Base-by-base conservation (phyloP, 345 rosid genomes). In the Cardamine chenopodiifolia region DNA sequence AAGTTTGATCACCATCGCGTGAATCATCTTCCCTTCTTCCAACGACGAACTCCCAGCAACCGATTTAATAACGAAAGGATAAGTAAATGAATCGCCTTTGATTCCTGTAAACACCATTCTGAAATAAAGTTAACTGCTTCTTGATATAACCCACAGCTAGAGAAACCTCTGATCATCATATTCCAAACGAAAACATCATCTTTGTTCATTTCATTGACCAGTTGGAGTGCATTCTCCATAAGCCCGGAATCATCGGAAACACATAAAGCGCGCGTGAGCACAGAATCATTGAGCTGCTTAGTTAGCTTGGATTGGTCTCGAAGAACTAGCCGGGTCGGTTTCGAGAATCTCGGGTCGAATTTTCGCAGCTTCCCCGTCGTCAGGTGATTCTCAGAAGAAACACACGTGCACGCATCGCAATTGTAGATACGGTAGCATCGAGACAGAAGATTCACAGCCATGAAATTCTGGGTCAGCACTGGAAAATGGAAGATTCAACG, bases 31-130 rank as follows among this genome's bases (percentile, higher is more conserved):
- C 37, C 94, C 98, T 47, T 80, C 83, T 25, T 12, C 49, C 74
- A 80, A 77, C 19, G 59, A 73, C 47, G 70, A 71, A 37, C 83
- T 34, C 20, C 77, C 83, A 1, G 86, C 82, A 52, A 87, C 89
- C 1, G 94, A 95, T 50, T 90, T 90, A 49, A 89, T 77, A 67
- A 90, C 87, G 68, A 85, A 90, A 2, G 91, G 94, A 83, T 73
- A 92, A 9, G 91, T 88, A 64, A 82, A 89, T 4, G 82, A 67
- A 82, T 87, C 89, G 7, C 76, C 70, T 62, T 57, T 65, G 65
- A 83, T 62, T 29, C 91, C 88, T 67, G 80, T 83, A 25, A 31
- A 31, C 7, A 65, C 82, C 96, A 90, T 90, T 54, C 85, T 76
- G 6, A 26, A 45, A 62, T 78, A 82, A 69, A 86, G 85, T 2